Percentiles rank a stretch among this genome's conserved stretches.
These are phyloP conservation scores for Inosperma sp. DNA, from an alignment of 768 basidiomycete genomes.

Conservation along the genomic window DNA sequence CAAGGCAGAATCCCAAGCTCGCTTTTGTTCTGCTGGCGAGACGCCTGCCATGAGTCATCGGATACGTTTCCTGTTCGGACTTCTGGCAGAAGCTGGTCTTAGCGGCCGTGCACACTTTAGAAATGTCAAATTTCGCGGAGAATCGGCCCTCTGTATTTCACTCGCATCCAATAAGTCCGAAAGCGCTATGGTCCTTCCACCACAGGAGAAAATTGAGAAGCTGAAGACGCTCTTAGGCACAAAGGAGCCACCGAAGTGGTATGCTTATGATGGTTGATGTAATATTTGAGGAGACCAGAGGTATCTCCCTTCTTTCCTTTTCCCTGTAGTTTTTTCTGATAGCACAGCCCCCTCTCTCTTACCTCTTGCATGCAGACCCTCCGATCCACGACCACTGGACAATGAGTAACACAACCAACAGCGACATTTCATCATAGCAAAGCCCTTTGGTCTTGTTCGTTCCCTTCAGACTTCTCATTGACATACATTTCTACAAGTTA, in stretches of 20 bases:
- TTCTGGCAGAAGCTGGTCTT: not conserved
- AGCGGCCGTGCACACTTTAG: not conserved
- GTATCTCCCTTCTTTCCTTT: not conserved
- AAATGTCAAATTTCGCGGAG: too few relatives aligned
- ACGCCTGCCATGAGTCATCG: not conserved
- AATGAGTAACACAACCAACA: too few relatives aligned
- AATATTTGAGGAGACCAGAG: not conserved
- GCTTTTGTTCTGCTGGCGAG: not conserved
- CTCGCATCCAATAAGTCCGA: not conserved
- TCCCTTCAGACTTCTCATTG: too few relatives aligned
- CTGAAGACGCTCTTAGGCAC: constrained; percentile 3
- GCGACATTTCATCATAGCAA: too few relatives aligned
- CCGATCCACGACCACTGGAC: too few relatives aligned
- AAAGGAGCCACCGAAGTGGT: not conserved
- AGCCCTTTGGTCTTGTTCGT: too few relatives aligned
- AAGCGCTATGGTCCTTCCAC: not conserved
- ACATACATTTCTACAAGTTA: too few relatives aligned
- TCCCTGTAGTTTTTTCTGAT: not conserved
- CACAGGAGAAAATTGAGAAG: constrained; percentile 3
- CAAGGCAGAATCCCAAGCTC: not conserved
- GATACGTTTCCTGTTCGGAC: constrained; percentile 1
- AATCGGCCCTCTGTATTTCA: not conserved
- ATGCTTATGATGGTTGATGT: constrained; percentile 1
- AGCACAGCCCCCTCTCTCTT: too few relatives aligned
- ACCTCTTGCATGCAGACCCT: too few relatives aligned